phyloP scores from a whole-genome alignment of 768 basidiomycete genomes.

The Lactarius akahatsu region DNA sequence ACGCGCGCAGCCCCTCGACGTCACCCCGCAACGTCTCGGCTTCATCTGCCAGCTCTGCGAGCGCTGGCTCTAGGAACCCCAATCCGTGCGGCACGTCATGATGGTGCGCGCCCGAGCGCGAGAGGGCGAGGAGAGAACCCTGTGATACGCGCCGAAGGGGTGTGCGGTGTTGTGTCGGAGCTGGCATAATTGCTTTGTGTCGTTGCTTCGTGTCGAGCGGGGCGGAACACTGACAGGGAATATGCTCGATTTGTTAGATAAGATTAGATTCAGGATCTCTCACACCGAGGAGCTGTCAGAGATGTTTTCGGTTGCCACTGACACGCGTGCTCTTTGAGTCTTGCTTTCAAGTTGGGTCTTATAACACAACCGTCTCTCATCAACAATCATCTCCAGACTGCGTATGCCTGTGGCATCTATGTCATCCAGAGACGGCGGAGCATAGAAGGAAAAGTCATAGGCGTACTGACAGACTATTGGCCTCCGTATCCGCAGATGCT shows the following conservation, averaged over 20 bases:
- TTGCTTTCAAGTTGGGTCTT: no score
- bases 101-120: constrained; percentile 68
- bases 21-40: constrained; percentile 77
- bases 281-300: not conserved
- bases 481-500: not conserved
- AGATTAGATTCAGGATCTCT: not conserved
- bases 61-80: constrained; percentile 79
- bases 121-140: constrained; percentile 83
- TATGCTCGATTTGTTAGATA: not conserved
- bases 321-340: no score
- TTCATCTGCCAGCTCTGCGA: constrained; percentile 88
- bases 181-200: constrained; percentile 24
- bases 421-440: no score
- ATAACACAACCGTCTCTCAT: no score
- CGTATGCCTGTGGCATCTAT: not conserved
- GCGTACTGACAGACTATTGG: no score
- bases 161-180: constrained; percentile 62
- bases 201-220: not conserved
- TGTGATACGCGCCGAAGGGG: constrained; percentile 87
- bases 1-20: constrained; percentile 63
- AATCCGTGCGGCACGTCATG: constrained; percentile 75
- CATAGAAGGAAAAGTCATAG: no score
- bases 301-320: no score
- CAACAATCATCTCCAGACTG: not conserved
- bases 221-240: no score